Evolutionary conservation across 345 rosid species (phyloP).

Genomic region (Iberis pinnata): DNA sequence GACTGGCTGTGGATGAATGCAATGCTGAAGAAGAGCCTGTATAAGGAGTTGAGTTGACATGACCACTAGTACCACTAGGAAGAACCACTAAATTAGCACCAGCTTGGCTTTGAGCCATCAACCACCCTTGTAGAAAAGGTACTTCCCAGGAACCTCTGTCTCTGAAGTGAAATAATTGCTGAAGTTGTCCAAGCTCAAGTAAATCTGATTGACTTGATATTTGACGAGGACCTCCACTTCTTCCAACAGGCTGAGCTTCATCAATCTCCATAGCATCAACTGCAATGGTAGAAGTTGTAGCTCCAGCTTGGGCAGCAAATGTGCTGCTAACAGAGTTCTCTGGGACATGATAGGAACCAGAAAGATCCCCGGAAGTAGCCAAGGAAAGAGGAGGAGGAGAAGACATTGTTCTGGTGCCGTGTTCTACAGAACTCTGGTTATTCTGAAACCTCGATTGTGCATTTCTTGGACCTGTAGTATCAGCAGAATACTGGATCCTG

Average conservation of each 20-base stretch:
- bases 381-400: conserved; percentile 30
- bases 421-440: conserved; percentile 34
- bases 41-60: conserved; percentile 32
- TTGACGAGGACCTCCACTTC: conserved; percentile 27
- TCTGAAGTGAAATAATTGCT: conserved; percentile 46
- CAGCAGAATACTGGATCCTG: conserved; percentile 36
- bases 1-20: conserved; percentile 32
- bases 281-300: conserved; percentile 29
- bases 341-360: conserved; percentile 31
- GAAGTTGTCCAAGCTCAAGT: conserved; percentile 45
- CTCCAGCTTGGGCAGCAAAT: conserved; percentile 25
- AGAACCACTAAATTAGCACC: conserved; percentile 41
- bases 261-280: conserved; percentile 60
- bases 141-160: conserved; percentile 58
- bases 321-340: conserved; percentile 19
- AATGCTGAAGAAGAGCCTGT: conserved; percentile 35
- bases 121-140: conserved; percentile 72
- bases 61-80: conserved; percentile 34
- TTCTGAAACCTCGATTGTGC: conserved; percentile 37
- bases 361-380: conserved; percentile 38
- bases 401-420: conserved; percentile 33
- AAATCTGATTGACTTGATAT: conserved; percentile 27
- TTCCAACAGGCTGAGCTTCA: conserved; percentile 47
- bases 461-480: conserved; percentile 35
- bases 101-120: conserved; percentile 67